These are phyloP conservation scores for Porphyridium purpureum DNA, from an alignment of 23 red algal species.

Conservation along the genomic window DNA sequence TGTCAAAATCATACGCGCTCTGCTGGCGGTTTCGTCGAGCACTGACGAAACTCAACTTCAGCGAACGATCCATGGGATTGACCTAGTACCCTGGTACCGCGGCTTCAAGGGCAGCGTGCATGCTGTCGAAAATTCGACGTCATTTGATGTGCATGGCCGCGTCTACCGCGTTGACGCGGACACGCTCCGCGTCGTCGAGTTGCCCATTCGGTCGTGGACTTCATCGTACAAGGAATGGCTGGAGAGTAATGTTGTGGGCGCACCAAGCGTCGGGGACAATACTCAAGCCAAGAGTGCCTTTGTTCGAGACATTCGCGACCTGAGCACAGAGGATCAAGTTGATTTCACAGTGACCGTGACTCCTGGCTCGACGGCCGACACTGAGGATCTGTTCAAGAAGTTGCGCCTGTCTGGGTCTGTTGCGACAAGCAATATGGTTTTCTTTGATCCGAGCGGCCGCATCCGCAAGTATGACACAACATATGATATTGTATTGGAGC, in stretches of 20 bases:
- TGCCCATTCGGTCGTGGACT: slow-evolving; percentile 80
- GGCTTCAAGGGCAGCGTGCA: slow-evolving; percentile 52
- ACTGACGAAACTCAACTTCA: background rate
- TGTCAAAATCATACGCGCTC: slow-evolving; percentile 36
- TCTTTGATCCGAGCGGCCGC: slow-evolving; percentile 69
- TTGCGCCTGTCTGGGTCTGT: slow-evolving; percentile 53
- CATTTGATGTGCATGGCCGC: slow-evolving; percentile 61
- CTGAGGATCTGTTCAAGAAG: slow-evolving; percentile 37
- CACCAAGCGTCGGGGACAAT: too few species aligned
- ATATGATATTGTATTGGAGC: slow-evolving; percentile 45
- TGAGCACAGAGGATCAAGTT: slow-evolving; percentile 63
- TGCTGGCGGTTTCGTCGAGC: slow-evolving; percentile 12
- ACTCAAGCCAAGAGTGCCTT: slow-evolving; percentile 27
- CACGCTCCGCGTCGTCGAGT: slow-evolving; percentile 45
- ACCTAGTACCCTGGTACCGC: slow-evolving; percentile 72
- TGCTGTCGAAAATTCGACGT: slow-evolving; percentile 19
- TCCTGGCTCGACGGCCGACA: slow-evolving; percentile 3
- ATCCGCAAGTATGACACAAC: slow-evolving; percentile 72
- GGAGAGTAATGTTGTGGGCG: slow-evolving; percentile 40
- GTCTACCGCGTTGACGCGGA: slow-evolving; percentile 18
- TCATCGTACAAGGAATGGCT: slow-evolving; percentile 97
- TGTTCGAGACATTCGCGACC: slow-evolving; percentile 61
- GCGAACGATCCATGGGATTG: too few species aligned
- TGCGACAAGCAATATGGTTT: slow-evolving; percentile 77
- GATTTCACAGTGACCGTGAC: slow-evolving; percentile 49